These are phyloP conservation scores for Cynanchum wilfordii DNA, from an alignment of 257 asterid genomes.

Conservation along the genomic window DNA sequence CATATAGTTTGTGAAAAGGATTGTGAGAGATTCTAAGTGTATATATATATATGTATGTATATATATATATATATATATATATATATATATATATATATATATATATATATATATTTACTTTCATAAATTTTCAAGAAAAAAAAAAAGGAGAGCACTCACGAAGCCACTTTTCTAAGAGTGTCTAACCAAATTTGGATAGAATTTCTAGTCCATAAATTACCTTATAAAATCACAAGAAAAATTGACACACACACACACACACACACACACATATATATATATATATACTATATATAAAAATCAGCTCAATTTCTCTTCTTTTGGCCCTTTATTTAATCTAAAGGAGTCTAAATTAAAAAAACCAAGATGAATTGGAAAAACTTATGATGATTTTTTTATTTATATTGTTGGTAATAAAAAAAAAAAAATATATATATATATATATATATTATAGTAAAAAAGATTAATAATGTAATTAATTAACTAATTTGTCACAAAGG, in stretches of 20 bases:
- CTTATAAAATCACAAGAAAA: not conserved
- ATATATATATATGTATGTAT: not conserved
- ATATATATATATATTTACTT: no score
- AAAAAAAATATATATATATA: no score
- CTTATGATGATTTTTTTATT: no score
- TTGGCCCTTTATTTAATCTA: not conserved
- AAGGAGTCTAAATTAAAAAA: not conserved
- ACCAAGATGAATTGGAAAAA: no score
- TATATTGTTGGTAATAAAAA: not conserved
- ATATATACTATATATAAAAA: no score
- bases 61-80: not conserved
- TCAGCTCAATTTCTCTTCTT: not conserved
- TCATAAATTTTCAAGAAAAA: not conserved
- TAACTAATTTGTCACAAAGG: not conserved
- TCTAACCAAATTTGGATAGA: not conserved
- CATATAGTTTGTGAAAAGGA: not conserved
- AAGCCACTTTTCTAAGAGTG: not conserved
- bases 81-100: no score
- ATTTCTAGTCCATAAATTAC: not conserved
- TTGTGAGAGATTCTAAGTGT: not conserved
- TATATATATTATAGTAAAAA: no score
- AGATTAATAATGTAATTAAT: no score
- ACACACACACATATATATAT: no score
- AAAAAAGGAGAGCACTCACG: not conserved
- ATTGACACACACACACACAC: no score